A percentile compares a stretch with the other conserved stretches of the same genome.
phyloP scores from a whole-genome alignment of 129 eudicot genomes.

The Saposhnikovia divaricata region DNA sequence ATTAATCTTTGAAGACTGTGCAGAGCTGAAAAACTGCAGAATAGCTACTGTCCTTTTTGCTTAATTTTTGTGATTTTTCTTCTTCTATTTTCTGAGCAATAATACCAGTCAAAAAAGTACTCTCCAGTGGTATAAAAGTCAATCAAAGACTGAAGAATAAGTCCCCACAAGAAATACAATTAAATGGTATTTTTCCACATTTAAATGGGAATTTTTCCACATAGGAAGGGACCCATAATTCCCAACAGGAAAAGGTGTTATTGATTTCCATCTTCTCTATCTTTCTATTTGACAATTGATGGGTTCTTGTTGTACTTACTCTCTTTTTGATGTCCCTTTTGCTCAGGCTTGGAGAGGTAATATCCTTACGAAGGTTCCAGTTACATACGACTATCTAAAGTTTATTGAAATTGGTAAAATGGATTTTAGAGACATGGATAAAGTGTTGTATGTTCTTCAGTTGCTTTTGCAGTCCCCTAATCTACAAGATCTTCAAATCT shows the following conservation, averaged over 20 bases:
- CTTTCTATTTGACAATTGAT: background rate
- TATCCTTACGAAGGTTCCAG: background rate
- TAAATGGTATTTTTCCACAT: too few species aligned
- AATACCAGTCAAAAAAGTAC: too few species aligned
- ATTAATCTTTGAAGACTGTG: too few species aligned
- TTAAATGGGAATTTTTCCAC: too few species aligned
- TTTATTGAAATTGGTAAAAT: background rate
- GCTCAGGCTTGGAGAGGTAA: background rate
- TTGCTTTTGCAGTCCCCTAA: conserved; percentile 1
- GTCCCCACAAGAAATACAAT: too few species aligned
- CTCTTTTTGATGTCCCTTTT: background rate
- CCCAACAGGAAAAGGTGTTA: background rate
- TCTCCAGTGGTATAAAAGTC: too few species aligned
- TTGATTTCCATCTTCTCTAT: background rate
- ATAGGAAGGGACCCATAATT: too few species aligned
- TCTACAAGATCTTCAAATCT: background rate
- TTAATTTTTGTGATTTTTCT: too few species aligned
- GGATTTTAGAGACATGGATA: background rate
- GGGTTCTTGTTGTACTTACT: background rate
- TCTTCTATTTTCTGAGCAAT: too few species aligned
- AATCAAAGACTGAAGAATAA: too few species aligned
- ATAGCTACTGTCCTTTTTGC: too few species aligned
- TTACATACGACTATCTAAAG: background rate
- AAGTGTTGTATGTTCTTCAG: background rate
- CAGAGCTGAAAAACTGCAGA: too few species aligned